These are phyloP conservation scores for Kodamaea sp. DNA, from an alignment of 1,139 yeast species.

Conservation along the genomic window DNA sequence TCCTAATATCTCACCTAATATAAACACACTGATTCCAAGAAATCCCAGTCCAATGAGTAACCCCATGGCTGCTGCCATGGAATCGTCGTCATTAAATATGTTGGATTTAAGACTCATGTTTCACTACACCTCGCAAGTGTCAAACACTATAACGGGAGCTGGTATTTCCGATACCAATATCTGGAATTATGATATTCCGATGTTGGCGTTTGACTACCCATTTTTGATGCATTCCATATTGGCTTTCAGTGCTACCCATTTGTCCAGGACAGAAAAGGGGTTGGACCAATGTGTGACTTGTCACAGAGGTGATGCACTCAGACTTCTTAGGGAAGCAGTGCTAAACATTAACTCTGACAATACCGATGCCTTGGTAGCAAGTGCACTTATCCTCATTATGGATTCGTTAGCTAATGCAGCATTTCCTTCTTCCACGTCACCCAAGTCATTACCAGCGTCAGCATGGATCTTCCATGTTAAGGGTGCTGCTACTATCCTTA, in stretches of 20 bases:
- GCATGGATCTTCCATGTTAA: conserved; percentile 98
- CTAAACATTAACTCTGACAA: conserved; percentile 78
- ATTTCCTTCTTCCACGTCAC: conserved; percentile 60
- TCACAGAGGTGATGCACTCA: conserved; percentile 84
- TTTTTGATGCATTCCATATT: conserved; percentile 88
- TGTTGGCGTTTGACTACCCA: conserved; percentile 84
- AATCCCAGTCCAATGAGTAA: conserved; percentile 14
- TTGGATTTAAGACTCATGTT: conserved; percentile 79
- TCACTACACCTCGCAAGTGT: conserved; percentile 82
- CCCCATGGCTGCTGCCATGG: conserved; percentile 17
- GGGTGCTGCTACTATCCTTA: conserved; percentile 92
- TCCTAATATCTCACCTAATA: conserved; percentile 35
- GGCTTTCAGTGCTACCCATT: conserved; percentile 90
- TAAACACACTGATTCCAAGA: conserved; percentile 16
- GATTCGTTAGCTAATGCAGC: conserved; percentile 94
- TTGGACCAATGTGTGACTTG: conserved; percentile 81
- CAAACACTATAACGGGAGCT: conserved; percentile 85
- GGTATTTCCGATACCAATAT: conserved; percentile 85
- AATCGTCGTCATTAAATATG: conserved; percentile 53
- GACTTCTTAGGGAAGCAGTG: conserved; percentile 81
- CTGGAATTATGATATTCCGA: conserved; percentile 87
- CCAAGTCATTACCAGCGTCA: conserved; percentile 77
- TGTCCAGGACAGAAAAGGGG: conserved; percentile 74
- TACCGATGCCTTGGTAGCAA: conserved; percentile 90
- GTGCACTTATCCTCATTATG: conserved; percentile 85